Conservation (phyloP, 768 basidiomycete species). For the Boletus barrowsii region DNA sequence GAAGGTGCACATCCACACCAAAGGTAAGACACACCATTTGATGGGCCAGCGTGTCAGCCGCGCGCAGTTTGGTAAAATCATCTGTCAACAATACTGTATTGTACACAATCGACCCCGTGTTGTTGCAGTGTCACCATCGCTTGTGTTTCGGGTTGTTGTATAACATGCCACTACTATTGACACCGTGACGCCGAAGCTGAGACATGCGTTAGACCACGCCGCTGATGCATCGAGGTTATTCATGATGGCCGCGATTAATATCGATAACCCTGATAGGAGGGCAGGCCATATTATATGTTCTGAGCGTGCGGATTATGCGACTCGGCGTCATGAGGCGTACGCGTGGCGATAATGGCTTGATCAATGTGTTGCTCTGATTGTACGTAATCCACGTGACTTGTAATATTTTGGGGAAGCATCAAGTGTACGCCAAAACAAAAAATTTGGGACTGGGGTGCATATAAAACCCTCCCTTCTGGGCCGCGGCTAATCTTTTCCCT, state of each 20-base stretch:
- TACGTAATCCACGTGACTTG: slow-evolving; percentile 30
- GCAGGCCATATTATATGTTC: slow-evolving; percentile 10
- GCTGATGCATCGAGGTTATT: slow-evolving; percentile 11
- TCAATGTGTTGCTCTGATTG: background rate
- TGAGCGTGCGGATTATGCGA: background rate
- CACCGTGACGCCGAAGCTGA: background rate
- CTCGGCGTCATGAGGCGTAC: slow-evolving; percentile 2
- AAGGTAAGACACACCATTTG: too few relatives aligned
- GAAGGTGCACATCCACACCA: too few relatives aligned
- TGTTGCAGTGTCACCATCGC: background rate
- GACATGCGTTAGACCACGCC: slow-evolving; percentile 19
- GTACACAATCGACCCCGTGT: too few relatives aligned
- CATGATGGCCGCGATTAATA: slow-evolving; percentile 25
- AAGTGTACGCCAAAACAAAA: slow-evolving; percentile 22
- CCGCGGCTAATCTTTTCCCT: slow-evolving; percentile 4
- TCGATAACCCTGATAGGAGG: slow-evolving; percentile 20
- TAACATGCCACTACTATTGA: background rate
- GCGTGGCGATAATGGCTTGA: too few relatives aligned
- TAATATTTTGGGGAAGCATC: slow-evolving; percentile 25
- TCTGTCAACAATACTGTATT: too few relatives aligned
- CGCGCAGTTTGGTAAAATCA: too few relatives aligned
- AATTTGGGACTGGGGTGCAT: slow-evolving; percentile 33
- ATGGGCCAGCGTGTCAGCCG: too few relatives aligned
- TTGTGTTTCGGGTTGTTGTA: background rate
- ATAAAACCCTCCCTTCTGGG: slow-evolving; percentile 18